Base-by-base conservation (phyloP, 768 basidiomycete genomes). In the Serendipita indica region DNA sequence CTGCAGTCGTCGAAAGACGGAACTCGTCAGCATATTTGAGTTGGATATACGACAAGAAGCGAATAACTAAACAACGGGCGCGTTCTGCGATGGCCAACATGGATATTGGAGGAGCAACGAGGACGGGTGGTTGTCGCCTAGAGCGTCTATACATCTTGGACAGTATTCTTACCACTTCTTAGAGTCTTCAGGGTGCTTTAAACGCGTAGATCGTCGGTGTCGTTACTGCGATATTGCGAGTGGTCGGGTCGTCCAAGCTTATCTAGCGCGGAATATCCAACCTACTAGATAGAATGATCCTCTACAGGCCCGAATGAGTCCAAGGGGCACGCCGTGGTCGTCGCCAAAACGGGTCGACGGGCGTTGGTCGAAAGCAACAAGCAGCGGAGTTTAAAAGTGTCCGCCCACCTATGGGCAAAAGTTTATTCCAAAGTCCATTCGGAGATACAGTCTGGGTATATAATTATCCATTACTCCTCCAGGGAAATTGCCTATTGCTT, bases 131-230 rank as follows among this genome's bases (percentile, higher is more conserved):
- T 25, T 25, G 27, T n/a, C n/a, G 41, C 41, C 27, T 18, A 25
- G 41, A n/a, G n/a, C 18, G 5, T 25, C 41, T 25, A 43, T n/a
- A 43, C 7, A 7, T n/a, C 41, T 18, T 7, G 41, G 5, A 43
- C 18, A 7, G 18, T n/a, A 18, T n/a, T 18, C 41, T 43, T 25
- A 43, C 41, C 7, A 25, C 18, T n/a, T 43, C 27, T 25, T n/a
- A 43, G 5, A n/a, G 18, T n/a, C n/a, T 43, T 7, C 18, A 54
- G n/a, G 3, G 20, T 18, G 32, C 49, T 18, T 54, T 28, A 54
- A 54, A 54, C 49, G 49, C 49, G 49, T 54, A 16, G 32, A 54
- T 27, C 12, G 49, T 54, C 16, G 22, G 32, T 33, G 22, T 54
- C 49, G 49, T 54, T 20, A 54, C 49, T 54, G 30, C 25, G 32